These are phyloP conservation scores for Albophoma yamanashiensis DNA, from an alignment of 2,329 filamentous ascomycete genomes.

Conservation along the genomic window DNA sequence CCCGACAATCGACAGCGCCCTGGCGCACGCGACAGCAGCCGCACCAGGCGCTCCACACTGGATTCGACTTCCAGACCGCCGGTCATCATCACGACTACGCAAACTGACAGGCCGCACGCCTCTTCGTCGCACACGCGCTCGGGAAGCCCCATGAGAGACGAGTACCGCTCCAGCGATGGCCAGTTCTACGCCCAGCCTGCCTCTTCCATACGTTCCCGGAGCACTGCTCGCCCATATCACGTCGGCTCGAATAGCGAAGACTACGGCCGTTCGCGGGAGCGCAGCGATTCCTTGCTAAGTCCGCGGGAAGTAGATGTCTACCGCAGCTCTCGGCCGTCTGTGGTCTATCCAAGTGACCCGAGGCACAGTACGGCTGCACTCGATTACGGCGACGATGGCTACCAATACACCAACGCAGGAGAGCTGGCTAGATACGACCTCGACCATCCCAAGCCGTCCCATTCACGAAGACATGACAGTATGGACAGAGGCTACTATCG, in stretches of 20 bases:
- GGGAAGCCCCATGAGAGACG: conserved; percentile 39
- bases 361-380: conserved; percentile 32
- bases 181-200: conserved; percentile 47
- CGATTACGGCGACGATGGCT: conserved; percentile 48
- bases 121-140: conserved; percentile 25
- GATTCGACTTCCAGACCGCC: conserved; percentile 40
- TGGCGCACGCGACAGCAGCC: conserved; percentile 36
- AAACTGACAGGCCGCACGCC: conserved; percentile 29
- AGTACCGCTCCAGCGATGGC: conserved; percentile 39
- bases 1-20: conserved; percentile 40
- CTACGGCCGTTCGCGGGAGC: conserved; percentile 36
- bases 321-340: conserved; percentile 34
- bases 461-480: conserved; percentile 39
- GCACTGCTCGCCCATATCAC: conserved; percentile 35
- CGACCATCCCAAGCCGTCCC: conserved; percentile 34
- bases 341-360: conserved; percentile 31
- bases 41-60: conserved; percentile 39
- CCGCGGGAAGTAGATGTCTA: conserved; percentile 32
- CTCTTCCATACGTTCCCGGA: conserved; percentile 42
- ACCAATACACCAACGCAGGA: conserved; percentile 53
- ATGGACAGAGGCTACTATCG: conserved; percentile 44
- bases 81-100: conserved; percentile 46
- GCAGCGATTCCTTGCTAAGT: conserved; percentile 30
- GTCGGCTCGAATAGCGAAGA: conserved; percentile 41
- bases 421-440: conserved; percentile 53